Evolutionary conservation across 345 rosid genomes (phyloP), one percentile per base, ranked within the genome.

Genomic region (Anacardium occidentale): DNA sequence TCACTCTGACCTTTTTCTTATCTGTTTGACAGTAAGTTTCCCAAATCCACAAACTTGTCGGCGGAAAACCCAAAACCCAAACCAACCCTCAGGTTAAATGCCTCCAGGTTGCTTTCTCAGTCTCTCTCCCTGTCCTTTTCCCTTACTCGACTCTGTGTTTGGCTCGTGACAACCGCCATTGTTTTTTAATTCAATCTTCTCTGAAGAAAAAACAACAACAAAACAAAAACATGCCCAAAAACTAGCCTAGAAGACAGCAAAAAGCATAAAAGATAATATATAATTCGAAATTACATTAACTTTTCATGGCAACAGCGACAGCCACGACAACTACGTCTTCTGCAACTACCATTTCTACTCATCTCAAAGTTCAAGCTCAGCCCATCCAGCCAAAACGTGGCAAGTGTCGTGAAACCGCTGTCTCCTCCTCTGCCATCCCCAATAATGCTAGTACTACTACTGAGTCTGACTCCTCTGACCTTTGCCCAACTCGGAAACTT

Each of bases 321-420:
- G 64, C 79, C 0, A 62, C 75, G 21, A 73, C 77, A 8, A 63
- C 71, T 0, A 66, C 78, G 32, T 3, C 3, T 9, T 18, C 74
- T 3, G 10, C 55, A 14, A 62, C 66, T 1, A n/a, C 70, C 7
- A 12, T 29, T 29, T 29, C 34, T 9, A 40, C 86, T 25, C 81
- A 79, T 18, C 84, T 74, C 61, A 84, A 83, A 71, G 61, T 82
- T 77, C 88, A 82, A 64, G 64, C 77, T 68, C 85, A 75, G 62
- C 81, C 84, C 83, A 74, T 68, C 22, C 86, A 89, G 83, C 91
- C 87, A 81, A 87, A 78, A 72, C 91, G 90, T 78, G 88, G 86
- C 71, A 85, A 76, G 72, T 80, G 51, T 82, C 84, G 87, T 8
- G 88, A 82, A 70, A 83, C 90, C 77, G 78, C 89, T 73, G 79